Evolutionary conservation across 495 filamentous ascomycete genomes (phyloP).

Genomic region (Annulohypoxylon maeteangense): DNA sequence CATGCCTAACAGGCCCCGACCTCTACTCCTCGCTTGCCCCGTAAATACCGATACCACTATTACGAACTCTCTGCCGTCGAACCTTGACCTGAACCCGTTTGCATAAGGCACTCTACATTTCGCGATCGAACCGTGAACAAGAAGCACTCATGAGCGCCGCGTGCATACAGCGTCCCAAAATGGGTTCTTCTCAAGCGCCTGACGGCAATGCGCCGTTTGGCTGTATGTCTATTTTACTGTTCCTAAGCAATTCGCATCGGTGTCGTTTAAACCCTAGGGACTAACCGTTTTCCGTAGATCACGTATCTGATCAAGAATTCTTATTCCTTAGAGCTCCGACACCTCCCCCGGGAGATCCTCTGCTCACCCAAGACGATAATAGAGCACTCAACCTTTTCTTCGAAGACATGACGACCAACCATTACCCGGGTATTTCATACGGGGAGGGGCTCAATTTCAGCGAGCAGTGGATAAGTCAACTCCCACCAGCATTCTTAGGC

Average conservation of each 20-base stretch:
- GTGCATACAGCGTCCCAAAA: slow-evolving; percentile 56
- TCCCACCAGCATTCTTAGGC: slow-evolving; percentile 69
- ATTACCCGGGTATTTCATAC: slow-evolving; percentile 60
- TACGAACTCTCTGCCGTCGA: slow-evolving; percentile 1
- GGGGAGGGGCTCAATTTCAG: slow-evolving; percentile 60
- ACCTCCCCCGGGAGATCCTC: slow-evolving; percentile 67
- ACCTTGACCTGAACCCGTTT: slow-evolving; percentile 10
- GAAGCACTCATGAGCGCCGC: slow-evolving; percentile 58
- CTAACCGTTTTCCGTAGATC: slow-evolving; percentile 55
- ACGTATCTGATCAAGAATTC: slow-evolving; percentile 57
- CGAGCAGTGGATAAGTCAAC: slow-evolving; percentile 64
- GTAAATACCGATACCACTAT: slow-evolving; percentile 22
- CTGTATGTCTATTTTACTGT: slow-evolving; percentile 58
- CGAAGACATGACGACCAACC: slow-evolving; percentile 65
- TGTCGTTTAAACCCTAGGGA: slow-evolving; percentile 5
- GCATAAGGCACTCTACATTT: slow-evolving; percentile 13
- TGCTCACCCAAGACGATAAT: slow-evolving; percentile 70
- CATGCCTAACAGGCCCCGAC: slow-evolving; percentile 25
- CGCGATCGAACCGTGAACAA: slow-evolving; percentile 15
- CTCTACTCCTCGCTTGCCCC: slow-evolving; percentile 1
- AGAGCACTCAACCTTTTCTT: slow-evolving; percentile 72
- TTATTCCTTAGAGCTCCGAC: slow-evolving; percentile 67
- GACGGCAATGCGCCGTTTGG: slow-evolving; percentile 65
- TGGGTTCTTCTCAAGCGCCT: slow-evolving; percentile 57
- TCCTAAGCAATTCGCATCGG: not conserved